Conservation (phyloP, 768 basidiomycete species). For the Psilocybe sp. region DNA sequence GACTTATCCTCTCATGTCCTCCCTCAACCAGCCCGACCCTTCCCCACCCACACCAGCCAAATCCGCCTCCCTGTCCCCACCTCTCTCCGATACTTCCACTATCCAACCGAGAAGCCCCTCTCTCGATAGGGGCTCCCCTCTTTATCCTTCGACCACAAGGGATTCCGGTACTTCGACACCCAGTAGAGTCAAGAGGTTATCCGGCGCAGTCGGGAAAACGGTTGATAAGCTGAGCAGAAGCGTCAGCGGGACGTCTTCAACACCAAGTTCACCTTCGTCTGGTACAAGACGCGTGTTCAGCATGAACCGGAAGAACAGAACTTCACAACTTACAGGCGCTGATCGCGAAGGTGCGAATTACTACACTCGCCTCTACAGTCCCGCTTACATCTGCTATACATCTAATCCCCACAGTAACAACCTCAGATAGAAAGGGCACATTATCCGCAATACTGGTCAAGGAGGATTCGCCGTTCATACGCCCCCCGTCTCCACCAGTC, state of each 20-base stretch:
- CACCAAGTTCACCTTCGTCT: constrained; percentile 28
- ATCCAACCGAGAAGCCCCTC: constrained; percentile 21
- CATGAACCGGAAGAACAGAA: constrained; percentile 50
- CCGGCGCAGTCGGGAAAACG: constrained; percentile 49
- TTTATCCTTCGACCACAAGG: constrained; percentile 21
- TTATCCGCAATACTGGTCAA: constrained; percentile 7
- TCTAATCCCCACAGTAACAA: too few species aligned
- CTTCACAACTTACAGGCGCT: constrained; percentile 34
- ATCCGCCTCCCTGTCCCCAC: constrained; percentile 21
- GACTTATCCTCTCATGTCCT: not conserved
- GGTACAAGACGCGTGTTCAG: constrained; percentile 53
- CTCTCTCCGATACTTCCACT: too few species aligned
- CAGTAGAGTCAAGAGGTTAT: constrained; percentile 52
- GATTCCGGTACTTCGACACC: not conserved
- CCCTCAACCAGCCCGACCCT: constrained; percentile 12
- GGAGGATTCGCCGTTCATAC: constrained; percentile 59
- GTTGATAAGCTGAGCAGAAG: constrained; percentile 67
- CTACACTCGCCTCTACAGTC: constrained; percentile 2
- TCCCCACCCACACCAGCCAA: constrained; percentile 23
- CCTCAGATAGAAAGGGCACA: not conserved
- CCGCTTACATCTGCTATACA: not conserved
- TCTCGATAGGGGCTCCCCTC: constrained; percentile 20
- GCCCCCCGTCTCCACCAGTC: constrained; percentile 65
- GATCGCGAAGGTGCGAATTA: constrained; percentile 27
- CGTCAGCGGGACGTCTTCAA: constrained; percentile 38